These are phyloP conservation scores for Komagataella pseudopastoris DNA, from an alignment of 805 yeast genomes.

Conservation along the genomic window DNA sequence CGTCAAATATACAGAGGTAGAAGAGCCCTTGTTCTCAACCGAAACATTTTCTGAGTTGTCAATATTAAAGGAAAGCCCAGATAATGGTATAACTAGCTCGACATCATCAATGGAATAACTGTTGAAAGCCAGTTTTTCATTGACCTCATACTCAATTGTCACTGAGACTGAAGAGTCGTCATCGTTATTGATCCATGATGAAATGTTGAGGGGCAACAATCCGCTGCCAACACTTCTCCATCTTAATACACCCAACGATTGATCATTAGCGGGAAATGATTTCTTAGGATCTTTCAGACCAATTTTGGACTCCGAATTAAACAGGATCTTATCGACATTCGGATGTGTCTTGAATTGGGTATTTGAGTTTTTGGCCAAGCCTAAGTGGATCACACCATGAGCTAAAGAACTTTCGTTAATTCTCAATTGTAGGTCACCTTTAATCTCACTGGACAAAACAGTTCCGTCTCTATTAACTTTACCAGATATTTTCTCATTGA, in stretches of 20 bases:
- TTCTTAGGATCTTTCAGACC: conserved; percentile 67
- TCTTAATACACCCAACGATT: conserved; percentile 80
- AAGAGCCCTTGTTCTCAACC: conserved; percentile 55
- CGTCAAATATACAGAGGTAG: conserved; percentile 38
- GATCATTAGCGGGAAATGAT: conserved; percentile 86
- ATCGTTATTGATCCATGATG: conserved; percentile 70
- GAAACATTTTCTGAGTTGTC: conserved; percentile 42
- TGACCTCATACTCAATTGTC: conserved; percentile 80
- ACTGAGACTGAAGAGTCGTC: conserved; percentile 52
- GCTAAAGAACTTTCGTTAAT: conserved; percentile 67
- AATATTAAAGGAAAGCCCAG: conserved; percentile 37
- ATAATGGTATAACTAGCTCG: conserved; percentile 49
- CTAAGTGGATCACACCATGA: conserved; percentile 47
- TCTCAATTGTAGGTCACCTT: conserved; percentile 85
- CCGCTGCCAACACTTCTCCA: conserved; percentile 66
- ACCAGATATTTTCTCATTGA: conserved; percentile 69
- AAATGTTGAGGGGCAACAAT: conserved; percentile 55
- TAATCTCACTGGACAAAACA: conserved; percentile 54
- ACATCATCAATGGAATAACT: conserved; percentile 38
- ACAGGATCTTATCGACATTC: conserved; percentile 72
- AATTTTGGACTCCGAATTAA: conserved; percentile 41
- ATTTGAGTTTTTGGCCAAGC: conserved; percentile 30
- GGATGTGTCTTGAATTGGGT: conserved; percentile 90
- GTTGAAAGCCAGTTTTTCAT: conserved; percentile 21
- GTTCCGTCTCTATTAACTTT: conserved; percentile 78